These are phyloP conservation scores for Mimosa pudica DNA, from an alignment of 306 rosid genomes.

Conservation along the genomic window DNA sequence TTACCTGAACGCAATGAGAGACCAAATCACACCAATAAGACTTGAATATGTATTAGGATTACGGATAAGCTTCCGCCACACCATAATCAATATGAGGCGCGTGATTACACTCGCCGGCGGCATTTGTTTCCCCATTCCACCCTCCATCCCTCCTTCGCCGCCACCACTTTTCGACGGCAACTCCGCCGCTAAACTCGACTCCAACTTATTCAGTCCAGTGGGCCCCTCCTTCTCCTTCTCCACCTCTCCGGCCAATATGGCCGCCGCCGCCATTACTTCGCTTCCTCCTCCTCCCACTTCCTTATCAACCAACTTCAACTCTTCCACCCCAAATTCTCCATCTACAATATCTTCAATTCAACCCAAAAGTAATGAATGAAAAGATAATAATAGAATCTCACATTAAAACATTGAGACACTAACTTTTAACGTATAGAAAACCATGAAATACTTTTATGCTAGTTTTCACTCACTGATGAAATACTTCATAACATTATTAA, in stretches of 20 bases:
- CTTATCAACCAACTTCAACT: constrained; percentile 53
- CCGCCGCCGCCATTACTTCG: constrained; percentile 30
- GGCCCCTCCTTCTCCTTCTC: constrained; percentile 56
- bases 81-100: constrained; percentile 91
- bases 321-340: constrained; percentile 48
- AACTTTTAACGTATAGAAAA: too few species aligned
- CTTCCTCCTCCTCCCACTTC: constrained; percentile 37
- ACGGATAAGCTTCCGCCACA: constrained; percentile 96
- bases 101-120: constrained; percentile 99
- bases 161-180: constrained; percentile 54
- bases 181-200: constrained; percentile 75
- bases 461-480: too few species aligned
- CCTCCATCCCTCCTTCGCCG: constrained; percentile 32
- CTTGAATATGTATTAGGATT: constrained; percentile 98
- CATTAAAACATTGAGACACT: too few species aligned
- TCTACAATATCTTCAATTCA: constrained; percentile 46
- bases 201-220: constrained; percentile 59
- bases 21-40: constrained; percentile 88
- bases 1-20: constrained; percentile 81
- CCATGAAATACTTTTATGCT: too few species aligned
- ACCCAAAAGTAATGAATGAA: not conserved
- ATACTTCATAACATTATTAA: too few species aligned
- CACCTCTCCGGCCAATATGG: constrained; percentile 39
- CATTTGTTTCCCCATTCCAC: constrained; percentile 62
- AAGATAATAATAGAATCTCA: too few species aligned